Base-by-base conservation (phyloP, 106 monocot species). In the Allium sativum region DNA sequence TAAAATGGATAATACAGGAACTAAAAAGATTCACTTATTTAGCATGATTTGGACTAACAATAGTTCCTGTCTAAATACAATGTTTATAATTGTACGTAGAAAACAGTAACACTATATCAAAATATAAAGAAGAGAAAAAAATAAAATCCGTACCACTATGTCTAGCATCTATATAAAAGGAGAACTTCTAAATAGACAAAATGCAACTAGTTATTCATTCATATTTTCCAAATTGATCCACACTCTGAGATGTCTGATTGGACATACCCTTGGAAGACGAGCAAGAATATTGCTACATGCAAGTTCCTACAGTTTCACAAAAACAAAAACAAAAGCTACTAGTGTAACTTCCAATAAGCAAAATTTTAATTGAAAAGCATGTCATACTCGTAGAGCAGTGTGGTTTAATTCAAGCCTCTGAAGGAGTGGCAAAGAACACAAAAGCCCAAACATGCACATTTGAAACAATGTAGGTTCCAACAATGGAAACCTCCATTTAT, bases 141-240 rank as follows among this genome's bases (percentile, higher is more conserved):
- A 2, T 1, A 15, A 5, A 10, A 13, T 0, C 0, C 4, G 10
- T 43, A 46, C 63, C 18, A n/a, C 11, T 47, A 48, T 0, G 21
- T 15, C 4, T 7, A 58, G 7, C 6, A 7, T 21, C 7, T 58
- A 12, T 19, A 46, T 47, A 11, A 64, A 6, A 20, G 45, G 63
- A 9, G 47, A 6, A 20, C 45, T 64, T n/a, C 45, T 14, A 64
- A 46, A 64, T 18, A 46, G 10, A 12, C 63, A 64, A 46, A 64
- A 4, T 18, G 16, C 63, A 48, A 12, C 63, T 9, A 48, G 20
- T 9, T 47, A 5, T 3, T 45, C 46, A 47, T 47, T 0, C 65
- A 40, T 0, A 40, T 40, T 31, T 41, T 52, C 22, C 52, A 65
- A 53, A 40, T 53, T 52, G 17, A 65, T 52, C 51, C 42, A 14